A percentile compares a stretch with the other conserved stretches of the same genome.
These are phyloP conservation scores for Biscogniauxia marginata DNA, from an alignment of 2,329 filamentous ascomycete genomes.

Conservation along the genomic window DNA sequence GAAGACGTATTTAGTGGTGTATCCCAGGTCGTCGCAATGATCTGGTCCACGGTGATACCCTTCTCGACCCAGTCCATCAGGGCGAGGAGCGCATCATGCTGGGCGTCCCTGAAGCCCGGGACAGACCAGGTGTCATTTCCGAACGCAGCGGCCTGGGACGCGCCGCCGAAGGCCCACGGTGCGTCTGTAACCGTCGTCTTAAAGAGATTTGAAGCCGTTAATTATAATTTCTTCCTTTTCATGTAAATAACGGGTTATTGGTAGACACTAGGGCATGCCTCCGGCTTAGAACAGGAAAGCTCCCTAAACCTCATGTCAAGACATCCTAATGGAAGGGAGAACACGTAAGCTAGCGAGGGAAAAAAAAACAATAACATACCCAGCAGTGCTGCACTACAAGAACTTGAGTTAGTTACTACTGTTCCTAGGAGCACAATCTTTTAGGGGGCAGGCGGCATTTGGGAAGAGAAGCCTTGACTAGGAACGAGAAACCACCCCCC, in stretches of 20 bases:
- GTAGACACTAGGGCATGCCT: no score
- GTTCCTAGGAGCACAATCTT: no score
- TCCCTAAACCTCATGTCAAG: not conserved
- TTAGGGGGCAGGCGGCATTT: not conserved
- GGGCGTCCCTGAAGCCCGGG: constrained; percentile 35
- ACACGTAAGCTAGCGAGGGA: not conserved
- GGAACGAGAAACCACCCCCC: not conserved
- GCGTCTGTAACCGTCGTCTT: constrained; percentile 32
- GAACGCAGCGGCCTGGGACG: constrained; percentile 28
- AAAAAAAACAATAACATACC: constrained; percentile 1
- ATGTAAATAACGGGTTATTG: not conserved
- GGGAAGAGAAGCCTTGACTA: not conserved
- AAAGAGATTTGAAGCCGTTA: not conserved
- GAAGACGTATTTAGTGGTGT: constrained; percentile 23
- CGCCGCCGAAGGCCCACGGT: constrained; percentile 41
- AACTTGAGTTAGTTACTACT: not conserved
- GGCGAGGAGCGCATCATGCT: constrained; percentile 39
- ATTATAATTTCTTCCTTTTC: not conserved
- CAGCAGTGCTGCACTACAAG: constrained; percentile 45
- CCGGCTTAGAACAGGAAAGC: no score
- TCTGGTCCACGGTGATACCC: constrained; percentile 29
- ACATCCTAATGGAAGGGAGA: not conserved
- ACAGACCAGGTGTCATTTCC: constrained; percentile 34
- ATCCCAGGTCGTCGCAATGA: constrained; percentile 38
- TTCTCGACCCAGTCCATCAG: constrained; percentile 40